A percentile compares a stretch with the other conserved stretches of the same genome.
phyloP scores from a whole-genome alignment of 768 basidiomycete species.

The Mycena capillaripes region DNA sequence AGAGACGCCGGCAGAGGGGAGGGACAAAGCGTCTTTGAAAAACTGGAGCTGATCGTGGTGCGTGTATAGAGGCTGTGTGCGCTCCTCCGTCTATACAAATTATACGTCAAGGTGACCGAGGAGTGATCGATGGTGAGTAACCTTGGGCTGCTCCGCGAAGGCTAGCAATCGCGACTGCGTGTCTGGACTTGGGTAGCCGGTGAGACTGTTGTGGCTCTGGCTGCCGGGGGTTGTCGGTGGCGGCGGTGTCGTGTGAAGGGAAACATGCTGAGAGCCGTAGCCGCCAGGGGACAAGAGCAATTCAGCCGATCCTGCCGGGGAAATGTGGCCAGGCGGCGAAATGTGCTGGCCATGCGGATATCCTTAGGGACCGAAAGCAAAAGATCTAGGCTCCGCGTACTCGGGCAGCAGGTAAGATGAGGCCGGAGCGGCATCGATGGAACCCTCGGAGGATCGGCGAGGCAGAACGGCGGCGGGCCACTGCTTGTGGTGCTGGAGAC shows the following conservation, averaged over 20 bases:
- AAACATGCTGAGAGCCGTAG: constrained; percentile 32
- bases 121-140: constrained; percentile 13
- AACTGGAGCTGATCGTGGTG: constrained; percentile 61
- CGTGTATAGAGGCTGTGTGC: constrained; percentile 44
- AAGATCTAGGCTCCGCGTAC: constrained; percentile 20
- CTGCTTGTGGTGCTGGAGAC: background rate
- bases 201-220: constrained; percentile 25
- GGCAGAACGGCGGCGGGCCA: background rate
- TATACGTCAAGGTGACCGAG: constrained; percentile 11
- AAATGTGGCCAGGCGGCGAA: constrained; percentile 24
- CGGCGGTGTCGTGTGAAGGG: constrained; percentile 34
- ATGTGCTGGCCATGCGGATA: constrained; percentile 32
- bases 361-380: constrained; percentile 23
- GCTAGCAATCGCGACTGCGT: constrained; percentile 27
- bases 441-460: constrained; percentile 22
- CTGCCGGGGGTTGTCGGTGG: constrained; percentile 31
- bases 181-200: constrained; percentile 31
- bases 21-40: constrained; percentile 57
- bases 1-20: constrained; percentile 51
- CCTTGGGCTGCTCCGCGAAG: constrained; percentile 24
- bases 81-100: constrained; percentile 41
- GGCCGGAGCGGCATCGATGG: background rate
- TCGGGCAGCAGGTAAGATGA: constrained; percentile 29
- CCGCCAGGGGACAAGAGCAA: constrained; percentile 31
- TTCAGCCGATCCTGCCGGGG: constrained; percentile 23